Evolutionary conservation across 2,329 filamentous ascomycete species (phyloP), one percentile per base, ranked within the genome.

Genomic region (Stagonosporopsis tanaceti): DNA sequence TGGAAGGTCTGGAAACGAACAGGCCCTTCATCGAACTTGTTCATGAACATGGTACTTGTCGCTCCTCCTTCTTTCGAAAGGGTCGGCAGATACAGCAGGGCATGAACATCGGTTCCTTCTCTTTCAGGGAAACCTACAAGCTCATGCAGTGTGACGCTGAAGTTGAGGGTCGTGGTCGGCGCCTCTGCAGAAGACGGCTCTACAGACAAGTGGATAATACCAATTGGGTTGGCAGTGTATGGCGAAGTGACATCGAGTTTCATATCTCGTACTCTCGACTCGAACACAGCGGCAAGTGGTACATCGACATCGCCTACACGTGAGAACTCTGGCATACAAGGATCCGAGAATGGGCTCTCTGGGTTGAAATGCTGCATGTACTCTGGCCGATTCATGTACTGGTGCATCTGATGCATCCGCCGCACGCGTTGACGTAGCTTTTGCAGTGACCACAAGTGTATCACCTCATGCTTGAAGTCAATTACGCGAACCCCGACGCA

Each of bases 61-160:
- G 94, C 92, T 8, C 94, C 93, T 58, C 92, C 76, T 44, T 81
- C 92, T 72, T 95, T 93, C 0, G 92, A 93, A 11, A 96, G 85
- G 7, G 93, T 93, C 6, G 95, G 92, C 35, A 99, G 89, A 72
- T 97, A 98, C n/a, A 99, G 86, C 77, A 98, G 93, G 1, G 93
- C 95, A 76, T 99, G 95, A 27, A 99, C 93, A 64, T 97, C 90
- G 0, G 92, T 96, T 14, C 95, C 95, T 79, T 99, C 95, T 61
- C 94, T 87, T 78, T 99, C 95, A 0, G 95, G 90, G 67, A 99
- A 99, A 1, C 95, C 95, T 34, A 95, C 80, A 79, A 99, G 86
- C 72, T 98, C 93, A 71, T 96, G 93, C 92, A 99, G 97, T 30
- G 98, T 93, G 5, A 98, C 93, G 69, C 98, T 99, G 80, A 99